These are phyloP conservation scores for Daphne laureola DNA, from an alignment of 441 rosid genomes.

Conservation along the genomic window DNA sequence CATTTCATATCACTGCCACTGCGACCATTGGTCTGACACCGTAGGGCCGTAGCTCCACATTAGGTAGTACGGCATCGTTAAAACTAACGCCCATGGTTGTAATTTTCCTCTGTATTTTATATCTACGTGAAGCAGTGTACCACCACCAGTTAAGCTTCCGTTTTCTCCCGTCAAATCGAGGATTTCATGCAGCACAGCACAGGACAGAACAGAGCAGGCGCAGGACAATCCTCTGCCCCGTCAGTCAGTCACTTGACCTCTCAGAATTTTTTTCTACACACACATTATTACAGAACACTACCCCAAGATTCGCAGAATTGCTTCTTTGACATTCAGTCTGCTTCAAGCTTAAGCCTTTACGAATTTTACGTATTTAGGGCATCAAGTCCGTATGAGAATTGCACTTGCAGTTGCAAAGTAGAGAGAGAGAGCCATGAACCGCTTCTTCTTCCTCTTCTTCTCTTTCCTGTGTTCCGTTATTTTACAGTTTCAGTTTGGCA, in stretches of 20 bases:
- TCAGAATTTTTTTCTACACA: not conserved
- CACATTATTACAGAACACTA: no score
- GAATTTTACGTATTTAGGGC: slow-evolving; percentile 12
- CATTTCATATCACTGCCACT: no score
- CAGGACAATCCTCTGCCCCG: not conserved
- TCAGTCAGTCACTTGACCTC: not conserved
- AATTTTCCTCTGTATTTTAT: no score
- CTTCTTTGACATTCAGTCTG: slow-evolving; percentile 18
- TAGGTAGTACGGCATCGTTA: no score
- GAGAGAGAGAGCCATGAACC: slow-evolving; percentile 23
- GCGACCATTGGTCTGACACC: no score
- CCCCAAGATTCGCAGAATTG: not conserved
- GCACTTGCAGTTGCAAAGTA: not conserved
- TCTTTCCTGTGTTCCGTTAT: slow-evolving; percentile 5
- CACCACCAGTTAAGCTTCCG: not conserved
- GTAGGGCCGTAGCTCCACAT: no score
- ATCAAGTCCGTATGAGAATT: no score
- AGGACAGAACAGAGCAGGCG: not conserved
- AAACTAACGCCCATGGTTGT: no score
- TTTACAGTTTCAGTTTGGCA: slow-evolving; percentile 12
- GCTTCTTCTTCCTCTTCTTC: slow-evolving; percentile 16
- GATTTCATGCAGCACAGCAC: not conserved
- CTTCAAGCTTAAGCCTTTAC: no score
- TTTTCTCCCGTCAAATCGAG: slow-evolving; percentile 14
- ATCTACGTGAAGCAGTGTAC: no score